Percentiles rank a stretch among this genome's conserved stretches.
Evolutionary conservation across 2,329 filamentous ascomycete species (phyloP).

Genomic region (Aspergillus pseudoviridinutans): DNA sequence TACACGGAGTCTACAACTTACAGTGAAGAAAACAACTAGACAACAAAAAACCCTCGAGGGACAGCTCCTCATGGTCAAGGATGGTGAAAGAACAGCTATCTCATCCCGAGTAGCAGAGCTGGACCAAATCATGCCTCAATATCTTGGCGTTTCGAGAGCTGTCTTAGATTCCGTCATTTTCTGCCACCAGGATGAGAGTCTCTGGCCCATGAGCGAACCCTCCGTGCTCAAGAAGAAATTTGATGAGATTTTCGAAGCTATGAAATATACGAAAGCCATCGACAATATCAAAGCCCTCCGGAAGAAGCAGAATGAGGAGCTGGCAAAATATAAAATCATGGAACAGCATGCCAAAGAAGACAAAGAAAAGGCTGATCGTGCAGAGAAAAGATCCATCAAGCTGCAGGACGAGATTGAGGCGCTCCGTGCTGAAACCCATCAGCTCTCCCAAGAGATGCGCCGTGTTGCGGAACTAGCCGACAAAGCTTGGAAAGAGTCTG

Average conservation of each 20-base stretch:
- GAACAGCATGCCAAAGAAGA: constrained; percentile 75
- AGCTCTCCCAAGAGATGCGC: constrained; percentile 48
- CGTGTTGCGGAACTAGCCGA: constrained; percentile 49
- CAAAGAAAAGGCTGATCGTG: constrained; percentile 76
- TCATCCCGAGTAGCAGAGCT: constrained; percentile 79
- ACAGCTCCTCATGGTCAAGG: constrained; percentile 67
- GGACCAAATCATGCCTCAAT: constrained; percentile 76
- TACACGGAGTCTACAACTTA: constrained; percentile 79
- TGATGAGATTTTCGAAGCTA: constrained; percentile 94
- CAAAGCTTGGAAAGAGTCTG: constrained; percentile 68
- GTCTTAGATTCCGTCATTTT: constrained; percentile 95
- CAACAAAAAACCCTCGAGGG: constrained; percentile 82
- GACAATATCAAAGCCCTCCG: constrained; percentile 85
- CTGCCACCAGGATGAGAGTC: constrained; percentile 94
- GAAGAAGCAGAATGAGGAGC: constrained; percentile 75
- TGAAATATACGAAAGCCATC: constrained; percentile 96
- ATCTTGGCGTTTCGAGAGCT: constrained; percentile 83
- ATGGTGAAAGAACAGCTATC: constrained; percentile 73
- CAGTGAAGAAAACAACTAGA: constrained; percentile 73
- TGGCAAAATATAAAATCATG: constrained; percentile 67
- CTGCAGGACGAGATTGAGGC: constrained; percentile 60
- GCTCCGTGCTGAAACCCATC: constrained; percentile 58
- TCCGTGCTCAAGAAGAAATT: constrained; percentile 84
- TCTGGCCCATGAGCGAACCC: constrained; percentile 95
- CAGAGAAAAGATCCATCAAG: constrained; percentile 60